These are phyloP conservation scores for Penstemon barbatus DNA, from an alignment of 257 asterid genomes.

Conservation along the genomic window DNA sequence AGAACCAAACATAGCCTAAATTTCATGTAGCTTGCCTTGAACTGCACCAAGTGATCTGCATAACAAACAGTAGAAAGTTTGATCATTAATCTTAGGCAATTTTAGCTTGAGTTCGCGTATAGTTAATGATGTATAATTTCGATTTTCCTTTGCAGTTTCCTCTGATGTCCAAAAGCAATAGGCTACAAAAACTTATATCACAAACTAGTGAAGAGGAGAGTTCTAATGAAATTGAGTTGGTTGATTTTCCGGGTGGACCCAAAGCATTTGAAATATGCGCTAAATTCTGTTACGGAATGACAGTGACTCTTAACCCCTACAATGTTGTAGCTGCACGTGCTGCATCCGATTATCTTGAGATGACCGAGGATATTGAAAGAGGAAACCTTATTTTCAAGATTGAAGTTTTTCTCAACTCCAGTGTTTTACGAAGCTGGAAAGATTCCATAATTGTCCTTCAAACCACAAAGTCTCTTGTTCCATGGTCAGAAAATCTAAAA, in stretches of 20 bases:
- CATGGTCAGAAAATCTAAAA: constrained; percentile 80
- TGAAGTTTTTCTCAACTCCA: constrained; percentile 81
- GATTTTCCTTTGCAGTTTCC: constrained; percentile 62
- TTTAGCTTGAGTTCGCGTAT: not conserved
- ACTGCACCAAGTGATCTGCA: not conserved
- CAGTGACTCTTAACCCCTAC: constrained; percentile 80
- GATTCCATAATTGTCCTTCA: constrained; percentile 88
- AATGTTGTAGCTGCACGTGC: constrained; percentile 86
- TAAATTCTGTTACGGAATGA: constrained; percentile 87
- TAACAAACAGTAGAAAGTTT: not conserved
- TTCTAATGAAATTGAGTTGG: constrained; percentile 51
- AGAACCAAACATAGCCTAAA: not conserved
- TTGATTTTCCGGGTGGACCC: constrained; percentile 87
- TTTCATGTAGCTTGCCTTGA: not conserved
- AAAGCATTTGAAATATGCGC: constrained; percentile 89
- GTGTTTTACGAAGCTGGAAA: constrained; percentile 83
- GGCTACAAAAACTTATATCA: constrained; percentile 58
- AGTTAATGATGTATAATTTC: not conserved
- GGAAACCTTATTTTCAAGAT: constrained; percentile 81
- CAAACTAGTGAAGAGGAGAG: constrained; percentile 42
- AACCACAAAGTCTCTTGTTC: constrained; percentile 68
- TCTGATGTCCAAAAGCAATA: constrained; percentile 83
- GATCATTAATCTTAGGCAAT: not conserved
- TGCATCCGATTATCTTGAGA: constrained; percentile 89
- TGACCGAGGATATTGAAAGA: constrained; percentile 77